Conservation (phyloP, 169 alveolate species). For the Eimeria brunetti region DNA sequence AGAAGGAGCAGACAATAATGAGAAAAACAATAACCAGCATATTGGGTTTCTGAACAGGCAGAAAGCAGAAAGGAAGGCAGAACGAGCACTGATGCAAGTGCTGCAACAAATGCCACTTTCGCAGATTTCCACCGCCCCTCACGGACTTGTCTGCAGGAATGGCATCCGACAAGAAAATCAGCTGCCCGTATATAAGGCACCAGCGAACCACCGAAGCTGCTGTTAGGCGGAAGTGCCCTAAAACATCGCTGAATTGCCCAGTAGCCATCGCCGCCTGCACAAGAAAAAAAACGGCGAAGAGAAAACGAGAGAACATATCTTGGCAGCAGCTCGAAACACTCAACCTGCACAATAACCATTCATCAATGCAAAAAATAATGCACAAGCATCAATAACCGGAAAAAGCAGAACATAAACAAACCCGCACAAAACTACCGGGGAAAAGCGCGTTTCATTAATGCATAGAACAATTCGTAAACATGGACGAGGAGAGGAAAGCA, state of each 20-base stretch:
- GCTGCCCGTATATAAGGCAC: conserved; percentile 69
- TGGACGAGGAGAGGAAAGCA: neutral
- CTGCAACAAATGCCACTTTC: neutral
- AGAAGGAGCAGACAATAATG: no score
- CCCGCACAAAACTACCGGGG: neutral
- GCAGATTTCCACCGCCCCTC: neutral
- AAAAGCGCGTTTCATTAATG: neutral
- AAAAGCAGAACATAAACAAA: no score
- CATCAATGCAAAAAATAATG: no score
- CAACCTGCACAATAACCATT: no score
- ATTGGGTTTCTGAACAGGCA: no score
- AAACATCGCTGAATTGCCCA: conserved; percentile 28
- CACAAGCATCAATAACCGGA: no score
- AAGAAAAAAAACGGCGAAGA: neutral
- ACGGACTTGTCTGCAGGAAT: conserved; percentile 61
- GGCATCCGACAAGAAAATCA: conserved; percentile 52
- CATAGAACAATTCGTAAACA: neutral
- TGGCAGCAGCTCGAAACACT: neutral
- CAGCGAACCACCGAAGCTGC: conserved; percentile 75
- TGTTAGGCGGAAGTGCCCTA: conserved; percentile 66
- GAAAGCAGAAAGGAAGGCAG: no score
- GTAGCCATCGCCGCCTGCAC: conserved; percentile 74
- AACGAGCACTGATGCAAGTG: no score
- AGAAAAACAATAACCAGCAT: no score
- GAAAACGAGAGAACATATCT: neutral